Evolutionary conservation across 2,329 filamentous ascomycete genomes (phyloP), one percentile per base, ranked within the genome.

Genomic region (Calonectria naviculata): DNA sequence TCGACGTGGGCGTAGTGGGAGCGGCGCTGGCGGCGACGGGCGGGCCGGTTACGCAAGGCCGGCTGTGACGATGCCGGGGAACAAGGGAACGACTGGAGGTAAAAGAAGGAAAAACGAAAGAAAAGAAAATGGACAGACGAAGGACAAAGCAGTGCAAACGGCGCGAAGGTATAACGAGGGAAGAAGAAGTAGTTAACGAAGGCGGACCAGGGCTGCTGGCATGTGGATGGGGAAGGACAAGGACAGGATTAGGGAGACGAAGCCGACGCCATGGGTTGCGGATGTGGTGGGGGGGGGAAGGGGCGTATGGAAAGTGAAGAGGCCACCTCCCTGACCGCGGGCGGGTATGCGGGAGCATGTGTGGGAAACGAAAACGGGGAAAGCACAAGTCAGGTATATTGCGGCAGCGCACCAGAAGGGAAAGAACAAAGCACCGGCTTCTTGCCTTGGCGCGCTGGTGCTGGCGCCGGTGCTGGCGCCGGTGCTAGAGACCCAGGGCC

Each of bases 361-460:
- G 52, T 36, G 52, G 52, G 52, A 44, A 61, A 61, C 56, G 56
- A 61, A 61, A 42, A 61, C 9, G 24, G 28, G 56, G 38, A 44
- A 61, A 38, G 21, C 26, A 24, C 56, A 29, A 31, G 38, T 61
- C 36, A 42, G 52, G 52, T 58, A 58, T 21, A 58, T 52, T 52
- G 47, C 26, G 28, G 47, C 47, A 52, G 52, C n/a, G 21, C 2
- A 38, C 52, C 19, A 13, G 52, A 38, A 58, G 28, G 36, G 56
- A 61, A 61, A 31, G 36, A 29, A 21, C 56, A 44, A 29, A 15
- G 15, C 12, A 60, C 29, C 19, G 36, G 52, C 52, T 26, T 21
- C 52, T 38, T n/a, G n/a, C 42, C 42, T 46, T 46, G 42, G 42
- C 42, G 42, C 38, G 3, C 38, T 41, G 38, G 38, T 19, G 17